Evolutionary conservation across 2,329 filamentous ascomycete species (phyloP).

Genomic region (Leptographium galeiforme): DNA sequence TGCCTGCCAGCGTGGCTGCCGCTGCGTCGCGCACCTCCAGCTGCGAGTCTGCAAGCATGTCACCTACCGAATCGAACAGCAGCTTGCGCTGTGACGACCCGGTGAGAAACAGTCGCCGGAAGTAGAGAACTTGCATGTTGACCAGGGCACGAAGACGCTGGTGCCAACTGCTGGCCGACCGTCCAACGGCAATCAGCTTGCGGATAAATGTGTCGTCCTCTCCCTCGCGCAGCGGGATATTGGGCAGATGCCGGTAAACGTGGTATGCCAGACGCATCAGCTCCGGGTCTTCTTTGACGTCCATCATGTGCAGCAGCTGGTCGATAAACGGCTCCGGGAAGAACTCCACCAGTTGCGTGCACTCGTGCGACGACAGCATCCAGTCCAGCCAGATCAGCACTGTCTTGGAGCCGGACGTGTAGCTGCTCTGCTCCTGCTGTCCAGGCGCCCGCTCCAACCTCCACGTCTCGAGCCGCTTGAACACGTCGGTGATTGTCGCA

Average conservation of each 20-base stretch:
- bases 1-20: constrained; percentile 84
- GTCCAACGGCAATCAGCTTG: constrained; percentile 77
- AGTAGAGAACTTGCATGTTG: constrained; percentile 98
- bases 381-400: constrained; percentile 90
- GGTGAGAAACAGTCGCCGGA: constrained; percentile 86
- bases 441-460: constrained; percentile 70
- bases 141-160: constrained; percentile 88
- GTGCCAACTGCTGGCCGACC: constrained; percentile 78
- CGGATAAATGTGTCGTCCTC: constrained; percentile 77
- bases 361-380: constrained; percentile 82
- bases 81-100: constrained; percentile 58
- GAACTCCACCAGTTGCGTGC: constrained; percentile 78
- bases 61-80: constrained; percentile 84
- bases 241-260: constrained; percentile 90
- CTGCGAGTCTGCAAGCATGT: constrained; percentile 84
- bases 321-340: constrained; percentile 84
- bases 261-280: constrained; percentile 89
- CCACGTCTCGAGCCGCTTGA: constrained; percentile 74
- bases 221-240: constrained; percentile 80
- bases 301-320: constrained; percentile 98
- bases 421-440: constrained; percentile 84
- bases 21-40: constrained; percentile 90
- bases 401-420: constrained; percentile 93
- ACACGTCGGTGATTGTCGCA: constrained; percentile 59
- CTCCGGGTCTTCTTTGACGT: constrained; percentile 96